phyloP scores from a whole-genome alignment of 306 rosid genomes.

The Fagus sylvatica region DNA sequence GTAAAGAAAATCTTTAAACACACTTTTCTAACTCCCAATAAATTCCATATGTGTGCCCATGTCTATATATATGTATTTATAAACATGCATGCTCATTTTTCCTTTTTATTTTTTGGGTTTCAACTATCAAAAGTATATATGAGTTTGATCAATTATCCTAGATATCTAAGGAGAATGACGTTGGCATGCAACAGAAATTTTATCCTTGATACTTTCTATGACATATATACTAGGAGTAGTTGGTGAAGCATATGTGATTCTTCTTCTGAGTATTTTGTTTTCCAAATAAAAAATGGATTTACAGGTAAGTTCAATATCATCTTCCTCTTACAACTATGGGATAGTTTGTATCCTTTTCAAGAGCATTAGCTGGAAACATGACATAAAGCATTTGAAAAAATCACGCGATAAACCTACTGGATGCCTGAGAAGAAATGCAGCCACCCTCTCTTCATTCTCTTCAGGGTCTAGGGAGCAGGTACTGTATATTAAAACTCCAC shows the following conservation, averaged over 20 bases:
- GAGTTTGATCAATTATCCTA: background rate
- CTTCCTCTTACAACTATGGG: background rate
- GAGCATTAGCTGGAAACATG: background rate
- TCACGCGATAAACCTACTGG: constrained; percentile 41
- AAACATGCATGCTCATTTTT: background rate
- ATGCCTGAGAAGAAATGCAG: constrained; percentile 80
- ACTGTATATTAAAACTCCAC: constrained; percentile 79
- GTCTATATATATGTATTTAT: background rate
- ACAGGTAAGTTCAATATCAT: background rate
- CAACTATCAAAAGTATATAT: background rate
- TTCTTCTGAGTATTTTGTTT: background rate
- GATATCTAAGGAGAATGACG: background rate
- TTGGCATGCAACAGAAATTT: background rate
- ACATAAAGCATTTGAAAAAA: constrained; percentile 4
- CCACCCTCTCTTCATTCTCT: constrained; percentile 81
- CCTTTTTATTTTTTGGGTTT: background rate
- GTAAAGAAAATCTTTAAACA: background rate
- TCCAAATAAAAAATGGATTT: constrained; percentile 1
- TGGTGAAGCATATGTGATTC: background rate
- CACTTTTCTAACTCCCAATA: background rate
- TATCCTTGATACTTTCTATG: too few species aligned
- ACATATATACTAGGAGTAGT: too few species aligned
- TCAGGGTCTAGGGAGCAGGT: constrained; percentile 93
- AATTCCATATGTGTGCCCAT: too few species aligned
- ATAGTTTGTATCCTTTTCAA: background rate